A percentile compares a stretch with the other conserved stretches of the same genome.
Conservation (phyloP, 1,139 yeast genomes). For the Barnettozyma hawaiiensis region DNA sequence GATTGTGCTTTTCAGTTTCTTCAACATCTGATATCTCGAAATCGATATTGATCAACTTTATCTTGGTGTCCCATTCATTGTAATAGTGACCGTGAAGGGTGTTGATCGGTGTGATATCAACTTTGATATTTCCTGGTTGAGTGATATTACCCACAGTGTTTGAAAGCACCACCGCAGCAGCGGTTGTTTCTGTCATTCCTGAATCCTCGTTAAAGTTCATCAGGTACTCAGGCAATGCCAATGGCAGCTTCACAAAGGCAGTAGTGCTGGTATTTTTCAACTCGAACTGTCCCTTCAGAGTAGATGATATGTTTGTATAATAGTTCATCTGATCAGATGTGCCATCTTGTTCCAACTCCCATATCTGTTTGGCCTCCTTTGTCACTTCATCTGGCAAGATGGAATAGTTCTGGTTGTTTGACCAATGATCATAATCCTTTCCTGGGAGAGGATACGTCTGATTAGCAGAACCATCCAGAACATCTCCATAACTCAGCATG, state of each 20-base stretch:
- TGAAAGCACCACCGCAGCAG: no score
- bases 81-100: constrained; percentile 24
- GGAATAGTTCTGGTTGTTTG: constrained; percentile 47
- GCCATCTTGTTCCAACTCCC: constrained; percentile 38
- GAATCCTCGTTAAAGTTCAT: constrained; percentile 28
- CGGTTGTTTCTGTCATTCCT: constrained; percentile 22
- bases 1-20: constrained; percentile 39
- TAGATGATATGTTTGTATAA: constrained; percentile 48
- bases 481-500: constrained; percentile 55
- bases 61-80: constrained; percentile 27
- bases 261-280: constrained; percentile 14
- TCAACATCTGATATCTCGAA: constrained; percentile 33
- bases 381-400: constrained; percentile 58
- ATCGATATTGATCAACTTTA: constrained; percentile 28
- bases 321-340: constrained; percentile 27
- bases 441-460: constrained; percentile 56
- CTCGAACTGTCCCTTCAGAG: constrained; percentile 42
- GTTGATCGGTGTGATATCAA: constrained; percentile 25
- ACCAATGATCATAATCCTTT: constrained; percentile 42
- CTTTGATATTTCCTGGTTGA: constrained; percentile 27
- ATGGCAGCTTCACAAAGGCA: constrained; percentile 25
- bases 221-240: constrained; percentile 43
- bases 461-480: constrained; percentile 35
- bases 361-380: constrained; percentile 39
- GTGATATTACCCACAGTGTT: constrained; percentile 19